phyloP scores from a whole-genome alignment of 1,139 yeast genomes.

The Tardiomyces digboiensis region DNA sequence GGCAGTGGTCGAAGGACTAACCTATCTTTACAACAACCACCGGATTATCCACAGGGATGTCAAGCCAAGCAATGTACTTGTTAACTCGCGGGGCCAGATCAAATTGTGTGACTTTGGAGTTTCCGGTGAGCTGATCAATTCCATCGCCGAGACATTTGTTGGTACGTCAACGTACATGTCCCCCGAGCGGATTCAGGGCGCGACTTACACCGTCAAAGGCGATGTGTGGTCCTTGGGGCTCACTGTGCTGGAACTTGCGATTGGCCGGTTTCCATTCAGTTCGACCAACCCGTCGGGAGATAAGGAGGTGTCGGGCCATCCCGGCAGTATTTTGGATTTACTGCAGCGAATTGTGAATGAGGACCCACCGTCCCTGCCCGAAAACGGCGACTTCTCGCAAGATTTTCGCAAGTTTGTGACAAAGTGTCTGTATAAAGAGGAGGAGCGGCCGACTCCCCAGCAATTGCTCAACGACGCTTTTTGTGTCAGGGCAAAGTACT shows the following conservation, averaged over 20 bases:
- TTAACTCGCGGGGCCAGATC: constrained; percentile 71
- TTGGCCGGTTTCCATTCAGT: constrained; percentile 64
- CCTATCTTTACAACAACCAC: constrained; percentile 70
- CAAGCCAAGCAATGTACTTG: constrained; percentile 80
- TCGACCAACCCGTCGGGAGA: constrained; percentile 3
- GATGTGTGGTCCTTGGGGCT: constrained; percentile 97
- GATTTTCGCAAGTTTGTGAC: constrained; percentile 56
- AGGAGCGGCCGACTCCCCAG: constrained; percentile 51
- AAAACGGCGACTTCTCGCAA: constrained; percentile 29
- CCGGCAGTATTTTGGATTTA: constrained; percentile 64
- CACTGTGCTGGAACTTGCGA: constrained; percentile 79
- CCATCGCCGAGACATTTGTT: constrained; percentile 93
- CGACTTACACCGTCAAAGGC: constrained; percentile 82
- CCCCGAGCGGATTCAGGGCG: constrained; percentile 95
- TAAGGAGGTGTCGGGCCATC: constrained; percentile 16
- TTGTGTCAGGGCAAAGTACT: constrained; percentile 19
- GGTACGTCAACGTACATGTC: constrained; percentile 98
- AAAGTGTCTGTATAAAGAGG: constrained; percentile 61
- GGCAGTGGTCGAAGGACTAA: constrained; percentile 72
- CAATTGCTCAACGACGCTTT: constrained; percentile 43
- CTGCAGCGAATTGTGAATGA: constrained; percentile 91
- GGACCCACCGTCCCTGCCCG: constrained; percentile 67
- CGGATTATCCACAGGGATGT: constrained; percentile 89
- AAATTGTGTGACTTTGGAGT: constrained; percentile 94
- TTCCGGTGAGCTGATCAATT: constrained; percentile 79